phyloP scores from a whole-genome alignment of 345 rosid species.

The Citrus unshiu region DNA sequence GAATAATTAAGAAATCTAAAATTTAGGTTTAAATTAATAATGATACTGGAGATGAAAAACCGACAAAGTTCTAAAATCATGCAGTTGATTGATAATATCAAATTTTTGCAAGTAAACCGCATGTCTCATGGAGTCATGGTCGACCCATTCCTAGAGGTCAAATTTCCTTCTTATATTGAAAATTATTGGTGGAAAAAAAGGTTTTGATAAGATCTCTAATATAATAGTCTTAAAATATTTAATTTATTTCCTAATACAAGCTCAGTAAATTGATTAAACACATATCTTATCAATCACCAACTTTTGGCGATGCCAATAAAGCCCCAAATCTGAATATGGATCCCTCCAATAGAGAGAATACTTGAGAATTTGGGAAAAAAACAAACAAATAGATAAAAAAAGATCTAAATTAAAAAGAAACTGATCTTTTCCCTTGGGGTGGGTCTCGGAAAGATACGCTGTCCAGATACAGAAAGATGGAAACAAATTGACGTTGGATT shows the following conservation, averaged over 20 bases:
- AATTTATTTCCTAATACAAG: neutral
- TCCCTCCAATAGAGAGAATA: constrained; percentile 21
- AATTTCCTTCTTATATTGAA: neutral
- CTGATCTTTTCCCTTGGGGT: neutral
- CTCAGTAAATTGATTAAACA: neutral
- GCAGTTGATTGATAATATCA: neutral
- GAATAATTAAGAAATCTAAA: no score
- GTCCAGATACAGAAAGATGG: neutral
- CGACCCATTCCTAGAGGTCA: neutral
- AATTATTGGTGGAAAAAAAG: neutral
- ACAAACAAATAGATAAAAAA: constrained; percentile 16
- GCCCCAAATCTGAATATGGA: constrained; percentile 10
- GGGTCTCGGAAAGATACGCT: constrained; percentile 9
- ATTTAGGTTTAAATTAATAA: no score
- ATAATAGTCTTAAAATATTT: neutral
- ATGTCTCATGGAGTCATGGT: neutral
- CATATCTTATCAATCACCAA: constrained; percentile 11
- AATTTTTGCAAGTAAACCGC: no score
- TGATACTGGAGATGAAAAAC: no score
- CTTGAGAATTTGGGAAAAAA: constrained; percentile 5
- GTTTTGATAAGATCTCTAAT: neutral
- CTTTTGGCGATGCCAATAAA: constrained; percentile 10
- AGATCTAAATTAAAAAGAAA: neutral
- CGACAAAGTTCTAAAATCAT: no score
- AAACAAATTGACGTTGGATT: constrained; percentile 16